Evolutionary conservation across 192 early-diverging fungal genomes (phyloP).

Genomic region (Spizellomyces sp.): DNA sequence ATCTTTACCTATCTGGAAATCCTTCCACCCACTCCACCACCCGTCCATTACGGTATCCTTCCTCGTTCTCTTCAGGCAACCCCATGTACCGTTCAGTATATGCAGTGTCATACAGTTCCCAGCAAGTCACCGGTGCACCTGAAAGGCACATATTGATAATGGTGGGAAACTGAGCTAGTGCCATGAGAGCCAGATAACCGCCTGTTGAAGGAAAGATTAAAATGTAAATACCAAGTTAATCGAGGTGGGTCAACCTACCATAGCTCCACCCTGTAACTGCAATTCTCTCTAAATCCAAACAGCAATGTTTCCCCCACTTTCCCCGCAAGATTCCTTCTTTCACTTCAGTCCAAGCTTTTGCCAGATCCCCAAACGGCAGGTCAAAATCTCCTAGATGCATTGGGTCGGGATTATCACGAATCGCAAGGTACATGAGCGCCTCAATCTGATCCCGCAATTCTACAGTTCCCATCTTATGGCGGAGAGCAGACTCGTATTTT

Average conservation of each 20-base stretch:
- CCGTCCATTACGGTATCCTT: conserved; percentile 54
- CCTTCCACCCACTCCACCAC: conserved; percentile 51
- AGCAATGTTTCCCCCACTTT: too few species aligned
- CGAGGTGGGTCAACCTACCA: conserved; percentile 29
- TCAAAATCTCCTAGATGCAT: too few species aligned
- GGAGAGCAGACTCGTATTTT: conserved; percentile 59
- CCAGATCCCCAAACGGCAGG: too few species aligned
- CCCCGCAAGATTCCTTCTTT: too few species aligned
- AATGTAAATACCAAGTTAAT: neutral
- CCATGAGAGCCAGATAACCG: conserved; percentile 71
- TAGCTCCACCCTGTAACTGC: conserved; percentile 77
- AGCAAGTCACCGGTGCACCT: conserved; percentile 73
- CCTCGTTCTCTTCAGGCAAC: conserved; percentile 43
- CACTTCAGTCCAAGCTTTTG: conserved; percentile 44
- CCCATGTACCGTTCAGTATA: conserved; percentile 79
- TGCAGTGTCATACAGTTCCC: conserved; percentile 74
- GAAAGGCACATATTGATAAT: conserved; percentile 61
- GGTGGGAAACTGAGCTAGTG: conserved; percentile 57
- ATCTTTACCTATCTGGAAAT: conserved; percentile 61
- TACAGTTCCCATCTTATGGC: conserved; percentile 56
- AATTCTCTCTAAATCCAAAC: conserved; percentile 59
- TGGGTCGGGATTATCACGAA: neutral
- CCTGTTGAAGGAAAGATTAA: too few species aligned
- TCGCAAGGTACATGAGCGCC: conserved; percentile 40
- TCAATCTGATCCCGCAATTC: conserved; percentile 69